phyloP scores from a whole-genome alignment of 352 stramenopile species.

The Pythium folliculosum region DNA sequence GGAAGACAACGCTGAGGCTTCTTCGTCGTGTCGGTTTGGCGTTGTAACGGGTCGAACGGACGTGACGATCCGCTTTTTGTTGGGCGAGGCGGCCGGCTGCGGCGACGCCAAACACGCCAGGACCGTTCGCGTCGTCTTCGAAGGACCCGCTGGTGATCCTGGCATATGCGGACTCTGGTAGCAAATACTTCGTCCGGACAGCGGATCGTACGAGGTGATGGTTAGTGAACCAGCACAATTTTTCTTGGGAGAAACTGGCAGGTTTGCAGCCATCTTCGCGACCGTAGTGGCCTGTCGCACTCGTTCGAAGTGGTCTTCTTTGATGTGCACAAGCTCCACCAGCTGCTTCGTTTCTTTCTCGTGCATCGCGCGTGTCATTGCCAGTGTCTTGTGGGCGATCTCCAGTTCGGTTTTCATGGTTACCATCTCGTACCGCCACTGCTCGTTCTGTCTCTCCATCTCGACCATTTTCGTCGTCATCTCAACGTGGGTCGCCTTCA shows the following conservation, averaged over 20 bases:
- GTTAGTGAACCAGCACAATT: neutral
- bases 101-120: neutral
- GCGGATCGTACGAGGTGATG: conserved; percentile 38
- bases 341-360: conserved; percentile 71
- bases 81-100: neutral
- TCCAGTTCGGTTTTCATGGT: conserved; percentile 40
- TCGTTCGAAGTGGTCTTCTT: conserved; percentile 41
- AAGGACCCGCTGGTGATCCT: neutral
- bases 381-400: conserved; percentile 36
- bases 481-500: conserved; percentile 29
- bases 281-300: conserved; percentile 33
- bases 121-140: neutral
- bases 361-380: conserved; percentile 65
- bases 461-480: conserved; percentile 28
- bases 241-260: neutral
- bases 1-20: neutral
- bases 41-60: neutral
- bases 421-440: conserved; percentile 39
- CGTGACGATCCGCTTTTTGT: conserved; percentile 3
- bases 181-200: conserved; percentile 40
- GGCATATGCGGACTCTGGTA: conserved; percentile 30
- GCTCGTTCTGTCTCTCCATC: conserved; percentile 37
- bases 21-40: neutral
- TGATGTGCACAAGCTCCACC: conserved; percentile 41
- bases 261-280: neutral